Evolutionary conservation across 345 rosid genomes (phyloP).

Genomic region (Nephelium lappaceum): DNA sequence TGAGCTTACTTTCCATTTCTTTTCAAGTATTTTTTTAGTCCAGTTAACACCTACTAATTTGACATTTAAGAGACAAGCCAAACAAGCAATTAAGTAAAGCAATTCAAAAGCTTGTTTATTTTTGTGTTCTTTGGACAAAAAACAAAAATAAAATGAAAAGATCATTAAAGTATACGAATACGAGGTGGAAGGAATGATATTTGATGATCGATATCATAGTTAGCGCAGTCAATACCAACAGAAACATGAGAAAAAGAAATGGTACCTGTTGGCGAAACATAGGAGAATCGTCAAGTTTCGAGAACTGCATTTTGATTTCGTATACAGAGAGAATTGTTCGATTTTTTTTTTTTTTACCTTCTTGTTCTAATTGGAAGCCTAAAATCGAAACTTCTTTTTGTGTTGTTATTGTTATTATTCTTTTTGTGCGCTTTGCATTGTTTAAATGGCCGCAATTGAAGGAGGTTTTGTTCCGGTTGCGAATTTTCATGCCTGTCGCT

Average conservation of each 20-base stretch:
- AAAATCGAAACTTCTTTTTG: not conserved
- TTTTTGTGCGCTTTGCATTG: conserved; percentile 3
- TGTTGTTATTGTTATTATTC: not conserved
- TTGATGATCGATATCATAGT: not conserved
- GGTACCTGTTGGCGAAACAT: conserved; percentile 84
- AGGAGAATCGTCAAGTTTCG: conserved; percentile 85
- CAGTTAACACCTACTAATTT: not conserved
- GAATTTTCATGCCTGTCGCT: conserved; percentile 60
- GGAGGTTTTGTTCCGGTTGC: conserved; percentile 25
- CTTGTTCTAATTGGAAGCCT: conserved; percentile 11
- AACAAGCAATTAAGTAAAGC: not conserved
- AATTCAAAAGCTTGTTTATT: not conserved
- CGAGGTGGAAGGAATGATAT: not conserved
- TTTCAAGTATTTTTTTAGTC: not conserved
- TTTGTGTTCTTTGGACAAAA: not conserved
- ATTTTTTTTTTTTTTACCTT: conserved; percentile 9
- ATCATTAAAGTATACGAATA: not conserved
- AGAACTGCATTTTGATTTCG: conserved; percentile 49
- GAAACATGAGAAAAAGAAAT: not conserved
- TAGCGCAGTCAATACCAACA: not conserved
- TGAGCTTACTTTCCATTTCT: not conserved
- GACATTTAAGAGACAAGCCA: not conserved
- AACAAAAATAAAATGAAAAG: not conserved
- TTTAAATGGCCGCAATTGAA: conserved; percentile 22
- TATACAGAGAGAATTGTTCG: conserved; percentile 15